phyloP scores from a whole-genome alignment of 352 stramenopile genomes.

The Halophytophthora polymorphica region DNA sequence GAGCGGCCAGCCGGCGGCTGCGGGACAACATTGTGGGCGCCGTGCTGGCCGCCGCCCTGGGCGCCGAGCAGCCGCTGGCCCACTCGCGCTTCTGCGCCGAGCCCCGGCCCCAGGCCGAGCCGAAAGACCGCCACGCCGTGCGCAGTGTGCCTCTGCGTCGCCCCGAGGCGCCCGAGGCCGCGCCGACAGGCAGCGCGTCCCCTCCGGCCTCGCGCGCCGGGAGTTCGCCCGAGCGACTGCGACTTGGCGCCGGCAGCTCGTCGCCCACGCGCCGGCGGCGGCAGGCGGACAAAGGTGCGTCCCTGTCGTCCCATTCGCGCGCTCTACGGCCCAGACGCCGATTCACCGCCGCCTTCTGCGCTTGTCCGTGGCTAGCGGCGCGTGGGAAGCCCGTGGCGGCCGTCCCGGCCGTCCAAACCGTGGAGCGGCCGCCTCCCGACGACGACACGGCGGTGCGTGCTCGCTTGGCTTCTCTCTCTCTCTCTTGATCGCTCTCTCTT shows the following conservation, averaged over 20 bases:
- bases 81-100: constrained; percentile 24
- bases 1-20: constrained; percentile 20
- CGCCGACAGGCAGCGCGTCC: constrained; percentile 1
- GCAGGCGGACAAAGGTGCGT: constrained; percentile 13
- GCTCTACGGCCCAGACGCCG: too few species aligned
- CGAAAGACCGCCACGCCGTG: constrained; percentile 47
- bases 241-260: neutral
- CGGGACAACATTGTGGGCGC: constrained; percentile 38
- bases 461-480: neutral
- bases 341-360: neutral
- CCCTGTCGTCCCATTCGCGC: too few species aligned
- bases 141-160: constrained; percentile 36
- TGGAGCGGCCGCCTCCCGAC: constrained; percentile 3
- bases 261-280: constrained; percentile 3
- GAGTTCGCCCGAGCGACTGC: constrained; percentile 14
- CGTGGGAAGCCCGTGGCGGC: neutral
- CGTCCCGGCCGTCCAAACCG: constrained; percentile 10
- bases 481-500: neutral
- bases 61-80: constrained; percentile 17
- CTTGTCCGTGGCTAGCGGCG: constrained; percentile 1
- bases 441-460: constrained; percentile 19
- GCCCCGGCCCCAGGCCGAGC: constrained; percentile 16
- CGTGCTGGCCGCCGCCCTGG: constrained; percentile 27
- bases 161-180: constrained; percentile 18
- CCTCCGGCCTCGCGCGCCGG: constrained; percentile 9